phyloP scores from a whole-genome alignment of 2,329 filamentous ascomycete species.

The Epichloe glyceriae region DNA sequence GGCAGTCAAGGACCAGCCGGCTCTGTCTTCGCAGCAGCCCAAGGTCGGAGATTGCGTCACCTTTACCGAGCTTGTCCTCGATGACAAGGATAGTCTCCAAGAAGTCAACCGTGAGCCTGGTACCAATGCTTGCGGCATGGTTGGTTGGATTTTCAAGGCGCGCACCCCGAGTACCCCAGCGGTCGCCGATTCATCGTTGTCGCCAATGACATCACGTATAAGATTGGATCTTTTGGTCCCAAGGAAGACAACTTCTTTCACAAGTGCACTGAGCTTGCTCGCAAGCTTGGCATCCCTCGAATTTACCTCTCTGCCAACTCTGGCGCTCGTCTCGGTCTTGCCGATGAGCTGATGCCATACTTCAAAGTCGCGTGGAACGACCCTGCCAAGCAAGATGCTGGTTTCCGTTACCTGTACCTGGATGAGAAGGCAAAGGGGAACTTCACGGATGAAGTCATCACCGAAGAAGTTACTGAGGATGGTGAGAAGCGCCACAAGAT shows the following conservation, averaged over 20 bases:
- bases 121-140: constrained; percentile 95
- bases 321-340: constrained; percentile 91
- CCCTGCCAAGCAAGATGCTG: constrained; percentile 61
- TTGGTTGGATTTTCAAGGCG: constrained; percentile 92
- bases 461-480: constrained; percentile 72
- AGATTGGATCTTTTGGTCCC: constrained; percentile 95
- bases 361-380: constrained; percentile 98
- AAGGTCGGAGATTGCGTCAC: constrained; percentile 82
- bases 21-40: constrained; percentile 68
- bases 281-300: constrained; percentile 86
- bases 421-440: constrained; percentile 74
- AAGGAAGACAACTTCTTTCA: constrained; percentile 97
- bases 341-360: constrained; percentile 91
- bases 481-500: constrained; percentile 91
- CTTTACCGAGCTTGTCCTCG: constrained; percentile 85
- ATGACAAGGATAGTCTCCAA: constrained; percentile 81
- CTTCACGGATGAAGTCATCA: constrained; percentile 64
- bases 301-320: constrained; percentile 99
- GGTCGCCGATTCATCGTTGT: constrained; percentile 91
- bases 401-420: constrained; percentile 96
- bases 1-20: constrained; percentile 59
- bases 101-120: constrained; percentile 93
- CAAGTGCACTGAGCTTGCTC: constrained; percentile 94
- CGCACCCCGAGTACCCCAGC: constrained; percentile 85
- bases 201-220: constrained; percentile 98